phyloP scores from a whole-genome alignment of 306 rosid species.

The Vicia sativa region DNA sequence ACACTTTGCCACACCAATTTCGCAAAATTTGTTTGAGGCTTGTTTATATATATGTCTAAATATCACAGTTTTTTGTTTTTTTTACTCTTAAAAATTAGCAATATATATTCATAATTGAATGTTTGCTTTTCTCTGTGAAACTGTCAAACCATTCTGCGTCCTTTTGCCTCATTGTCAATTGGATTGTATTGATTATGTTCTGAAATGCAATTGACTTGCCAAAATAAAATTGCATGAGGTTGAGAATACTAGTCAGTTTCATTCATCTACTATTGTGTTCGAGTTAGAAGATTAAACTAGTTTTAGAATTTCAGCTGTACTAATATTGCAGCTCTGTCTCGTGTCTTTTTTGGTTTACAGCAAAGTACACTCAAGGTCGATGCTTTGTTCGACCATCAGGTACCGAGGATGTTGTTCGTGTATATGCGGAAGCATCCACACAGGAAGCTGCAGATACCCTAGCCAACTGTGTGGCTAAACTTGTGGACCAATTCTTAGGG shows the following conservation, averaged over 20 bases:
- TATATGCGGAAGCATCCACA: constrained; percentile 81
- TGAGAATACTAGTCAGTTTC: constrained; percentile 24
- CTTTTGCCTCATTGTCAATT: constrained; percentile 25
- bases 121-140: constrained; percentile 4
- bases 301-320: constrained; percentile 30
- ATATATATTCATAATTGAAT: neutral
- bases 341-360: constrained; percentile 40
- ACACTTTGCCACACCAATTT: constrained; percentile 5
- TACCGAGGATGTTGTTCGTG: constrained; percentile 92
- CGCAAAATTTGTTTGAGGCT: constrained; percentile 31
- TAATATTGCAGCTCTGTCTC: constrained; percentile 50
- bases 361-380: constrained; percentile 69
- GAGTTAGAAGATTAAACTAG: constrained; percentile 8
- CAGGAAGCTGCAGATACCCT: constrained; percentile 76
- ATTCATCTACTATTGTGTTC: constrained; percentile 16
- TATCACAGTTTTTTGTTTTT: neutral
- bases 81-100: neutral
- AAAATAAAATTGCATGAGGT: constrained; percentile 18
- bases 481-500: constrained; percentile 72
- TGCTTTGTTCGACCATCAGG: constrained; percentile 96
- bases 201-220: constrained; percentile 24
- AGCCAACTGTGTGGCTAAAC: constrained; percentile 64
- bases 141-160: constrained; percentile 8
- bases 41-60: neutral
- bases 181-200: constrained; percentile 1